Base-by-base conservation (phyloP, 1,284 basidiomycete species). In the Austropuccinia psidii region DNA sequence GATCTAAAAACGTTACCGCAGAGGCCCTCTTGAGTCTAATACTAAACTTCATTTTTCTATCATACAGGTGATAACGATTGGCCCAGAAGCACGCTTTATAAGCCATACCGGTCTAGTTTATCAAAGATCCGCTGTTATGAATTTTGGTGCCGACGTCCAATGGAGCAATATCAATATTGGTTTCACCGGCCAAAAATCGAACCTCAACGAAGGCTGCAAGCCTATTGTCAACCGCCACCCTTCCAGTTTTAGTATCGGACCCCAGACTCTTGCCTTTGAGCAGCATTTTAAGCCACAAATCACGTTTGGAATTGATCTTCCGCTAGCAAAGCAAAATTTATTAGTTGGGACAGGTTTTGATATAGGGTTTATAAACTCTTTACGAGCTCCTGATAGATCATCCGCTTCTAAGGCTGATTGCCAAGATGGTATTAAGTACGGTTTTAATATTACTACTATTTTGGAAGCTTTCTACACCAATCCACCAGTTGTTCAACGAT, bases 281-380 rank as follows among this genome's bases (percentile, higher is more conserved):
- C 70, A 73, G 37, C 35, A 64, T 54, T 65, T 73, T 17, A 73
- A 73, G 35, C 70, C 70, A 47, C 70, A 73, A 65, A n/a, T 73
- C 2, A 52, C 13, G 8, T 73, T 73, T 57, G 70, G 70, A 27
- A 73, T 73, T 17, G 27, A 52, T 0, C 41, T 73, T 0, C 1
- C 37, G 1, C 47, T 73, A 8, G 50, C 47, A 8, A 19, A 39
- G 13, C 50, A 64, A 33, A 37, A 43, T 11, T 27, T 61, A 17
- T 17, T 27, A 1, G 58, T 45, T 29, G 70, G 70, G 31, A 61
- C 65, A 24, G 70, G 61, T 33, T 58, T 52, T 35, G 47, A 52
- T n/a, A 41, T 65, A 4, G 70, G 49, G 6, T 35, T 64, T 6
- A 41, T 43, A 15, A 64, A 73, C 37, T 45, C 15, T 39, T 64